Evolutionary conservation across 768 basidiomycete genomes (phyloP), one percentile per base, ranked within the genome.

Genomic region (Trametes cinnabarina): DNA sequence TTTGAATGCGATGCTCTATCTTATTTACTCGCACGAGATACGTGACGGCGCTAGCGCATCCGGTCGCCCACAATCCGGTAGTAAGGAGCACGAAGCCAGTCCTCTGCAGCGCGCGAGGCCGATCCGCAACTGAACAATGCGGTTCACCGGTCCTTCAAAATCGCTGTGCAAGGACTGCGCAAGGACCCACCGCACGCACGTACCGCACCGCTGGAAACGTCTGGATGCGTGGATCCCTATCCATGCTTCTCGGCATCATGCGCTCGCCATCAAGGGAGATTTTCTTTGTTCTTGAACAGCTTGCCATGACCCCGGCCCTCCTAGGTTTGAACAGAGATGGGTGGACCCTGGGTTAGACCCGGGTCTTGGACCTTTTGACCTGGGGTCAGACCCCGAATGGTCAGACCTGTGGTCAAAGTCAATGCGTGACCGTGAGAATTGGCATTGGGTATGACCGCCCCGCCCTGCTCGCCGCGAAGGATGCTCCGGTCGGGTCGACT

Each of bases 111-210:
- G n/a, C 20, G 51, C 52, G 54, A 55, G 53, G 20, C 30, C 17
- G 46, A 41, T 19, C 20, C 46, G 54, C 46, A 55, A 55, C 46
- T 55, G 54, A 47, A 46, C n/a, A 30, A 7, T n/a, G 37, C 37
- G 46, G 26, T 46, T 11, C 7, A 25, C 6, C 37, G 12, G 35
- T 2, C 19, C 25, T 37, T 55, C 46, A 55, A 47, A 32, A 40
- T 47, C 46, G 22, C 19, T 40, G 25, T 7, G 14, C 7, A 37
- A 8, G 32, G 42, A 32, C 19, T 40, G 25, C 12, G 14, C 7
- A 37, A 8, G 32, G 42, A 37, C 46, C 4, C 47, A 26, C 22
- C 41, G 6, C 26, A 47, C 44, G 25, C n/a, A 10, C 23, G n/a
- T 47, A 30, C 53, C 53, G n/a, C 23, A 30, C 26, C n/a, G 8